Conservation (phyloP, 2,329 filamentous ascomycete species). For the Clarireedia paspali region DNA sequence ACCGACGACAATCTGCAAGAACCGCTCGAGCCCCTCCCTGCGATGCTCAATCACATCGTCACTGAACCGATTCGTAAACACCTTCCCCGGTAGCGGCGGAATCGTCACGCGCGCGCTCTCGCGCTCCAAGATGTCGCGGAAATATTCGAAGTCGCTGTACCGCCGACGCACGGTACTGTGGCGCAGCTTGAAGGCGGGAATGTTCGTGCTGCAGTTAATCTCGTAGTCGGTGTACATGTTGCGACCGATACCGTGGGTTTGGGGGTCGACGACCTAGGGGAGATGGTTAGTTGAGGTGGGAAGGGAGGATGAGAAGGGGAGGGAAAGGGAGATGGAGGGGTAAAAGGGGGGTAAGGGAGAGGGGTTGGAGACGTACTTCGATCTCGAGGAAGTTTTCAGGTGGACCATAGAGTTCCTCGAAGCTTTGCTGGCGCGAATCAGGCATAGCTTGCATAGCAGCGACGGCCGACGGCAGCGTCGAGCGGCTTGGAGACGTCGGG, state of each 20-base stretch:
- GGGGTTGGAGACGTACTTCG: constrained; percentile 52
- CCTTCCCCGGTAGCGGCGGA: constrained; percentile 90
- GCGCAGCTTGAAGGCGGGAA: constrained; percentile 95
- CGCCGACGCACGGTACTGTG: constrained; percentile 81
- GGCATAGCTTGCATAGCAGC: constrained; percentile 54
- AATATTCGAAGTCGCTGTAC: constrained; percentile 98
- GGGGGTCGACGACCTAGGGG: constrained; percentile 76
- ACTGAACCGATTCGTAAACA: constrained; percentile 95
- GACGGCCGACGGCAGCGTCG: constrained; percentile 7
- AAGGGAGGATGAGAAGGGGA: neutral
- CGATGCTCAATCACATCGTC: constrained; percentile 97
- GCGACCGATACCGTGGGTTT: constrained; percentile 89
- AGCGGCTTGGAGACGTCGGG: constrained; percentile 5
- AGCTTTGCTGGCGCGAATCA: constrained; percentile 80
- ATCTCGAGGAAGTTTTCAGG: constrained; percentile 99
- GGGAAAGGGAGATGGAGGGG: neutral
- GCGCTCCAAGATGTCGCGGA: constrained; percentile 94
- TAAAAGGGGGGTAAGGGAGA: constrained; percentile 4
- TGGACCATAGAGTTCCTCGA: constrained; percentile 97
- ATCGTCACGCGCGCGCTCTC: constrained; percentile 93
- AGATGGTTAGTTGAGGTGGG: constrained; percentile 9
- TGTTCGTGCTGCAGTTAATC: constrained; percentile 96
- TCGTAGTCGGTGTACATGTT: constrained; percentile 99
- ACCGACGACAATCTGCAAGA: constrained; percentile 94
- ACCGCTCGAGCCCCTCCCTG: constrained; percentile 84